Conservation (phyloP, 805 yeast genomes). For the Sugiyamaella lignohabitans region DNA sequence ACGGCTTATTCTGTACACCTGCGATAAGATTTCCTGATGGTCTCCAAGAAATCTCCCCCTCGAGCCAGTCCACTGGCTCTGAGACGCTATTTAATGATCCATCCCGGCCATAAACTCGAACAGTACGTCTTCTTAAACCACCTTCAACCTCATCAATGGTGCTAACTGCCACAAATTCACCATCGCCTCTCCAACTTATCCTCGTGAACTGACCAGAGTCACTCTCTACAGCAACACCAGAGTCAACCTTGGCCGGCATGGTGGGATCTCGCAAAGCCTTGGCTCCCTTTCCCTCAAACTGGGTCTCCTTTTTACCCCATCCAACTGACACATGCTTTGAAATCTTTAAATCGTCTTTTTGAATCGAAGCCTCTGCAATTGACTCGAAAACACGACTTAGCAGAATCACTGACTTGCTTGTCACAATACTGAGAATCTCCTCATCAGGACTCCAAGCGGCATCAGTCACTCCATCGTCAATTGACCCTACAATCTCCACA, state of each 20-base stretch:
- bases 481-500: slow-evolving; percentile 73
- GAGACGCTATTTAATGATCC: slow-evolving; percentile 75
- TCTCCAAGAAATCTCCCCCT: slow-evolving; percentile 72
- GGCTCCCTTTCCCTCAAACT: slow-evolving; percentile 90
- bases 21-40: slow-evolving; percentile 88
- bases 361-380: slow-evolving; percentile 54
- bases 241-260: slow-evolving; percentile 62
- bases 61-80: slow-evolving; percentile 83
- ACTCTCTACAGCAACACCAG: slow-evolving; percentile 52
- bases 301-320: slow-evolving; percentile 98
- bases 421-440: slow-evolving; percentile 68
- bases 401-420: slow-evolving; percentile 52
- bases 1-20: slow-evolving; percentile 53
- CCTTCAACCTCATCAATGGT: slow-evolving; percentile 44
- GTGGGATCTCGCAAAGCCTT: slow-evolving; percentile 79
- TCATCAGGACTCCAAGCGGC: slow-evolving; percentile 91
- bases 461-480: slow-evolving; percentile 66
- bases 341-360: slow-evolving; percentile 55
- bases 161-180: slow-evolving; percentile 70
- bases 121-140: slow-evolving; percentile 46
- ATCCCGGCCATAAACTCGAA: slow-evolving; percentile 71
- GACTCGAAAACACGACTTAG: slow-evolving; percentile 77
- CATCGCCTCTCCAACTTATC: slow-evolving; percentile 94
- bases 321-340: slow-evolving; percentile 92
- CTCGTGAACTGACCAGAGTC: slow-evolving; percentile 41